Conservation (phyloP, 768 basidiomycete genomes). For the Cyclocybe cylindracea region DNA sequence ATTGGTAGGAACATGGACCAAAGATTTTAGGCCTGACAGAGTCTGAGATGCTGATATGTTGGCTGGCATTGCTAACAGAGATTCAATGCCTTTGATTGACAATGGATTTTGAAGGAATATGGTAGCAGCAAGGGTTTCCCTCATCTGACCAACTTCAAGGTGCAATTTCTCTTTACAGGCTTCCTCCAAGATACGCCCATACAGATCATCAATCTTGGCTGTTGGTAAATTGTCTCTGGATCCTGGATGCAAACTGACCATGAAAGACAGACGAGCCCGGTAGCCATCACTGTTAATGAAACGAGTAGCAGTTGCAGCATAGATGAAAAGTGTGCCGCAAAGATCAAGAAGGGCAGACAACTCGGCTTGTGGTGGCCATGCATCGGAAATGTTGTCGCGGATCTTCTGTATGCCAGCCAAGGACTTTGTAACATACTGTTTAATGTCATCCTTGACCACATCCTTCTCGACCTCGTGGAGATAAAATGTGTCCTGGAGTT, state of each 20-base stretch:
- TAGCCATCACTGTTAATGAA: conserved; percentile 4
- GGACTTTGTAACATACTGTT: conserved; percentile 1
- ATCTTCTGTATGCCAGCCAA: background rate
- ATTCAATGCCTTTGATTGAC: conserved; percentile 6
- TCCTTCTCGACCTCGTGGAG: conserved; percentile 14
- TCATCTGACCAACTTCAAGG: background rate
- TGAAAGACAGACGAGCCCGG: background rate
- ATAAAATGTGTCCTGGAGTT: background rate
- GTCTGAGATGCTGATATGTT: no score
- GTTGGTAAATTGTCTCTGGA: background rate
- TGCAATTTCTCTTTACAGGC: background rate
- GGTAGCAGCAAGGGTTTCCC: background rate
- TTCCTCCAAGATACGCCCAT: background rate
- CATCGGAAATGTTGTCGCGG: background rate
- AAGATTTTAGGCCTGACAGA: no score
- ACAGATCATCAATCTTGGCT: background rate
- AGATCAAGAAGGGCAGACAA: background rate
- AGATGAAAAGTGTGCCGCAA: conserved; percentile 13
- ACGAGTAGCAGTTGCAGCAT: conserved; percentile 11
- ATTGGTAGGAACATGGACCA: background rate
- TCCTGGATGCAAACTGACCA: background rate
- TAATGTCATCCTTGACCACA: conserved; percentile 11
- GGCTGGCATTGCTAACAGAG: background rate
- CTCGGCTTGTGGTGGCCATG: conserved; percentile 3
- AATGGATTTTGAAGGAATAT: conserved; percentile 12